These are phyloP conservation scores for Neocucurbitaria cava DNA, from an alignment of 2,329 filamentous ascomycete genomes.

Conservation along the genomic window DNA sequence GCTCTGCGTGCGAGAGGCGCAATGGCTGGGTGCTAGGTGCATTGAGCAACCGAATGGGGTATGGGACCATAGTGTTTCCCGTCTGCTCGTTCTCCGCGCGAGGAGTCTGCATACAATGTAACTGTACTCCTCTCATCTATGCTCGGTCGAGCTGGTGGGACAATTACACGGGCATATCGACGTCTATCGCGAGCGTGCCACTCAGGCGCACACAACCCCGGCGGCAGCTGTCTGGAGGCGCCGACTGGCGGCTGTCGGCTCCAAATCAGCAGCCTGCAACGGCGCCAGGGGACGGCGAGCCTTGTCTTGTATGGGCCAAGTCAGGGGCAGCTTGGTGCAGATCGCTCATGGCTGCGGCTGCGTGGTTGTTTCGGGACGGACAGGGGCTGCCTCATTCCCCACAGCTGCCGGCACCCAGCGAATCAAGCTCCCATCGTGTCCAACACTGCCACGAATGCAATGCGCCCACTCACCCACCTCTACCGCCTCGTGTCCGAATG, in stretches of 20 bases:
- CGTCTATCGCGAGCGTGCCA: neutral
- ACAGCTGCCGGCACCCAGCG: slow-evolving; percentile 14
- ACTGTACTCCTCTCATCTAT: neutral
- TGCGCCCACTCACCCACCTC: slow-evolving; percentile 26
- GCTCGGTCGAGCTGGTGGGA: slow-evolving; percentile 4
- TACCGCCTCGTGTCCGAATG: slow-evolving; percentile 31
- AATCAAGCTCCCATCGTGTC: slow-evolving; percentile 20
- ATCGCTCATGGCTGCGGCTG: slow-evolving; percentile 24
- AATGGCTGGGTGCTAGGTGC: slow-evolving; percentile 14
- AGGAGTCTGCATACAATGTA: no score
- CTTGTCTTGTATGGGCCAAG: slow-evolving; percentile 22
- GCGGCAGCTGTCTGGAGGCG: neutral
- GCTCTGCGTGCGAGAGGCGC: slow-evolving; percentile 10
- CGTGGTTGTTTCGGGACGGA: slow-evolving; percentile 27
- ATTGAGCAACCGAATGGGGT: slow-evolving; percentile 5
- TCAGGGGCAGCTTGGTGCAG: slow-evolving; percentile 34
- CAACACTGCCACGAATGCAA: slow-evolving; percentile 19
- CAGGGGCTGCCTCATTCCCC: slow-evolving; percentile 25
- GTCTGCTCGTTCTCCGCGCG: neutral
- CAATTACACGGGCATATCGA: neutral
- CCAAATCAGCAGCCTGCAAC: slow-evolving; percentile 9
- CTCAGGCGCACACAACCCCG: neutral
- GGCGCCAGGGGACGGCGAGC: slow-evolving; percentile 3
- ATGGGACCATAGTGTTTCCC: slow-evolving; percentile 1
- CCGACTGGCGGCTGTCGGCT: slow-evolving; percentile 4